Percentiles rank a stretch among this genome's conserved stretches.
phyloP scores from a whole-genome alignment of 1,139 yeast species.

The Nakaseomyces uthaithaninus region DNA sequence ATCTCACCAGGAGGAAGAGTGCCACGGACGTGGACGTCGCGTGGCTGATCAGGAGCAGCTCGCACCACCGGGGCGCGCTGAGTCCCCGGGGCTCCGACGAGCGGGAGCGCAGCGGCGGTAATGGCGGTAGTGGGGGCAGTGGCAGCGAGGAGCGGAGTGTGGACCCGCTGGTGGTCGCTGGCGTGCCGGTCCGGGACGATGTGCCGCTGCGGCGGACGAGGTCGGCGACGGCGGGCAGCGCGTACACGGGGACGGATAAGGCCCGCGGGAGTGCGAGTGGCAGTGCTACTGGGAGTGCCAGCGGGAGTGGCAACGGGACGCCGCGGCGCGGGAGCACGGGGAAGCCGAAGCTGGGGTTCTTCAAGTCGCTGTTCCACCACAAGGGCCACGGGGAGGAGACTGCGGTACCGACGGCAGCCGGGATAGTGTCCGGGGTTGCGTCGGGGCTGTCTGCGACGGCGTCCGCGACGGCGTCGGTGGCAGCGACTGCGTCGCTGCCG shows the following conservation, averaged over 20 bases:
- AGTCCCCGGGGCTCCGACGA: background rate
- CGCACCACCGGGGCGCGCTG: conserved; percentile 4
- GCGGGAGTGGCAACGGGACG: background rate
- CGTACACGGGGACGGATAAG: too few relatives aligned
- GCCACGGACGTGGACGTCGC: conserved; percentile 7
- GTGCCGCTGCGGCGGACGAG: conserved; percentile 7
- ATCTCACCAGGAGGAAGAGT: conserved; percentile 8
- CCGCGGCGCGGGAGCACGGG: conserved; percentile 1
- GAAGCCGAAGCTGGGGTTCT: conserved; percentile 32
- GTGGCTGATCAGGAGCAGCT: conserved; percentile 7
- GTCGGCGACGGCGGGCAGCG: conserved; percentile 7
- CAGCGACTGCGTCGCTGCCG: conserved; percentile 2
- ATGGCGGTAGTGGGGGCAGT: background rate
- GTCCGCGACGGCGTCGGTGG: background rate
- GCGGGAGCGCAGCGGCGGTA: background rate
- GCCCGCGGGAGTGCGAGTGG: too few relatives aligned
- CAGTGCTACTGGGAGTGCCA: background rate
- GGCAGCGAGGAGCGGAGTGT: background rate
- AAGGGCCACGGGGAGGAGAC: conserved; percentile 11
- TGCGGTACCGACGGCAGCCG: too few relatives aligned
- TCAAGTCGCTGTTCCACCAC: conserved; percentile 33
- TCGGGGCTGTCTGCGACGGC: background rate
- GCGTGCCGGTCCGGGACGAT: background rate
- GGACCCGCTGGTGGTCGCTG: background rate
- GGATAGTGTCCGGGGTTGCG: background rate